Percentiles rank a stretch among this genome's conserved stretches.
Evolutionary conservation across 768 basidiomycete species (phyloP).

Genomic region (Fistulinella prunicolor): DNA sequence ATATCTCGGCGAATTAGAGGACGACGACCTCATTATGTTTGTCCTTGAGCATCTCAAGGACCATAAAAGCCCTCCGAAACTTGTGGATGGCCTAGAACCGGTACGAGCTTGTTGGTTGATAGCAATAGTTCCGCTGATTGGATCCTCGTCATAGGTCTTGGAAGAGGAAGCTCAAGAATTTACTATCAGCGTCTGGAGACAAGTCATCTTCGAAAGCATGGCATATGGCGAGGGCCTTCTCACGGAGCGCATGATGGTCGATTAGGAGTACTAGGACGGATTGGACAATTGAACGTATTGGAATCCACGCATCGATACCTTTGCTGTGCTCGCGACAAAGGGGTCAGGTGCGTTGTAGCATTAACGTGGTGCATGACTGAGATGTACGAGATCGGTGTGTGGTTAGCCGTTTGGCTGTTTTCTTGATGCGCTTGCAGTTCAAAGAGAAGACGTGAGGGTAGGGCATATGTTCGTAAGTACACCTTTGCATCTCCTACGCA

Average conservation of each 20-base stretch:
- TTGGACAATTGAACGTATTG: constrained; percentile 13
- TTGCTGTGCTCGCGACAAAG: constrained; percentile 28
- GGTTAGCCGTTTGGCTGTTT: constrained; percentile 19
- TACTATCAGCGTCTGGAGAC: constrained; percentile 79
- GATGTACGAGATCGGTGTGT: constrained; percentile 37
- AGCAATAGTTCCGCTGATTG: constrained; percentile 3
- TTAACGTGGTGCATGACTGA: constrained; percentile 39
- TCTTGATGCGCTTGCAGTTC: constrained; percentile 15
- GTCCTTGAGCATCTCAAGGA: constrained; percentile 91
- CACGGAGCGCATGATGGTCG: constrained; percentile 82
- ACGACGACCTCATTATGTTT: constrained; percentile 93
- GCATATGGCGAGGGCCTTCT: constrained; percentile 87
- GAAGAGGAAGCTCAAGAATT: constrained; percentile 89
- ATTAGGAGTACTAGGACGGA: constrained; percentile 36
- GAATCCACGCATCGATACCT: constrained; percentile 23
- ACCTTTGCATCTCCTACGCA: constrained; percentile 43
- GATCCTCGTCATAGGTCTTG: constrained; percentile 56
- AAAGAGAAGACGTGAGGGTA: constrained; percentile 21
- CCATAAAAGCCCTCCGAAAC: constrained; percentile 78
- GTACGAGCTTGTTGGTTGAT: constrained; percentile 49
- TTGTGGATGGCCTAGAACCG: constrained; percentile 88
- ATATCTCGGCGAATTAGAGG: constrained; percentile 89
- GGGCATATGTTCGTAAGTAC: constrained; percentile 51
- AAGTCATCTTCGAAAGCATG: constrained; percentile 93
- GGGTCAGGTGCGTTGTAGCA: constrained; percentile 66